Percentiles rank a stretch among this genome's conserved stretches.
phyloP scores from a whole-genome alignment of 108 stramenopile species.

The Skeletonema potamos region DNA sequence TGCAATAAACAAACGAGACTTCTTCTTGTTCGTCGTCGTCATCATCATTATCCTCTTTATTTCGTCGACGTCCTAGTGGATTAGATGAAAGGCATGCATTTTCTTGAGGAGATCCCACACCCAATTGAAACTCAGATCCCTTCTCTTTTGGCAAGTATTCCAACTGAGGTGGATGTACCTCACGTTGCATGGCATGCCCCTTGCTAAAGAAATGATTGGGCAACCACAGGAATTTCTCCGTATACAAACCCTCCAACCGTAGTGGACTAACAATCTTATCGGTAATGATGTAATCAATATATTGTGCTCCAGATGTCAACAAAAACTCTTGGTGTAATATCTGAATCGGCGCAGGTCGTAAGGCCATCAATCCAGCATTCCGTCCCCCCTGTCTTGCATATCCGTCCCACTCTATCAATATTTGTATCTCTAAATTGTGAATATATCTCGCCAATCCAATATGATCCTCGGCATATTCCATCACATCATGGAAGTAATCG shows the following conservation, averaged over 20 bases:
- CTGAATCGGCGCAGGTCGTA: slow-evolving; percentile 79
- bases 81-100: slow-evolving; percentile 64
- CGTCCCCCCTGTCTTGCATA: slow-evolving; percentile 84
- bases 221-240: slow-evolving; percentile 80
- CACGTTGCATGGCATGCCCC: slow-evolving; percentile 77
- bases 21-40: slow-evolving; percentile 25
- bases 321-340: slow-evolving; percentile 86
- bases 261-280: slow-evolving; percentile 65
- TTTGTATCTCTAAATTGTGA: slow-evolving; percentile 68
- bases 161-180: slow-evolving; percentile 31
- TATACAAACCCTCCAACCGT: slow-evolving; percentile 59
- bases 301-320: slow-evolving; percentile 79
- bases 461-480: slow-evolving; percentile 57
- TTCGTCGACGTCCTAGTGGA: slow-evolving; percentile 46
- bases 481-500: slow-evolving; percentile 78
- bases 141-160: slow-evolving; percentile 56
- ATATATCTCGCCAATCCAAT: slow-evolving; percentile 72
- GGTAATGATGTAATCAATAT: slow-evolving; percentile 81
- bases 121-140: slow-evolving; percentile 45
- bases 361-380: slow-evolving; percentile 77
- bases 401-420: slow-evolving; percentile 88
- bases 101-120: slow-evolving; percentile 72
- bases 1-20: slow-evolving; percentile 79
- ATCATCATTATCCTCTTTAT: too few relatives aligned
- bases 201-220: slow-evolving; percentile 88